Conservation (phyloP, 2,329 filamentous ascomycete species). For the Paecilomyces formosus region DNA sequence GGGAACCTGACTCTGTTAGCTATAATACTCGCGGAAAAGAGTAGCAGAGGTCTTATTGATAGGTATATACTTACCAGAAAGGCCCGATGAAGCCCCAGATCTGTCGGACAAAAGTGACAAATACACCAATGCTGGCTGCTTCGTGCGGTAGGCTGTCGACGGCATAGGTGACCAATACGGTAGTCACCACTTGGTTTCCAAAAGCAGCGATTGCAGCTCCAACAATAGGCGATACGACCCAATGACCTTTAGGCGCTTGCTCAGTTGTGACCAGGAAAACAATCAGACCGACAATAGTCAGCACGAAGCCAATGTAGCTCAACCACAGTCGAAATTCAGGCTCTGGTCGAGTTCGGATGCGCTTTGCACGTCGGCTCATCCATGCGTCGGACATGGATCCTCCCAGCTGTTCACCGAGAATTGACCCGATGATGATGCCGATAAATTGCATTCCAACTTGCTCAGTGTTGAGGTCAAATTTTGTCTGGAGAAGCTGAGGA, state of each 20-base stretch:
- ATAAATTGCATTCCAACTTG: constrained; percentile 54
- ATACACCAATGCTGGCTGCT: constrained; percentile 49
- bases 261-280: constrained; percentile 48
- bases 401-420: constrained; percentile 54
- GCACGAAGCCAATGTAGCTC: constrained; percentile 45
- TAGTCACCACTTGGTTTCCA: constrained; percentile 56
- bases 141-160: constrained; percentile 51
- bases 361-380: constrained; percentile 39
- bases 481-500: constrained; percentile 49
- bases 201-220: constrained; percentile 46
- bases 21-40: neutral
- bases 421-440: constrained; percentile 49
- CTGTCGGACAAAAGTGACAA: constrained; percentile 50
- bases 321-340: constrained; percentile 53
- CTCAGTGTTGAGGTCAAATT: constrained; percentile 51
- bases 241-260: constrained; percentile 34
- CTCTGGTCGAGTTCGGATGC: constrained; percentile 27
- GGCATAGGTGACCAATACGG: constrained; percentile 53
- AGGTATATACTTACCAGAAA: constrained; percentile 16
- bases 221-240: constrained; percentile 51
- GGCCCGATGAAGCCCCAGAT: constrained; percentile 46
- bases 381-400: constrained; percentile 49
- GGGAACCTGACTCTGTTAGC: constrained; percentile 19
- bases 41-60: neutral
- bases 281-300: constrained; percentile 46